Evolutionary conservation across 2,329 filamentous ascomycete genomes (phyloP), one percentile per base, ranked within the genome.

Genomic region (Penicillium sp.): DNA sequence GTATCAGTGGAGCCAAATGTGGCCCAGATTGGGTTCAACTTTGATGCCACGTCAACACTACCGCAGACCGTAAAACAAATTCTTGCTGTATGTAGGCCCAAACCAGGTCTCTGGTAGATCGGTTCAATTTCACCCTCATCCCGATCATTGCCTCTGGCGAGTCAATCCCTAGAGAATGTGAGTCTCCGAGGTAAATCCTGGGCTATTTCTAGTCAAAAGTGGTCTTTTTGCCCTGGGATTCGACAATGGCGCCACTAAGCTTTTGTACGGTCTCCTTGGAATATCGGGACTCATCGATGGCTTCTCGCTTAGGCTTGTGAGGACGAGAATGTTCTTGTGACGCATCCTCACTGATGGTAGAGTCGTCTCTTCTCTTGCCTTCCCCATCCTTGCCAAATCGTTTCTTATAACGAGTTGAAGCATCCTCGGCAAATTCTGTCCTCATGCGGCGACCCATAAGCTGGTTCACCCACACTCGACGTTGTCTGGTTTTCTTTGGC

Each of bases 361-460:
- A 35, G 15, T 49, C 40, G 5, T 51, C 45, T 43, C 54, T 11
- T 27, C n/a, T 57, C 47, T 54, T 58, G 30, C 47, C 54, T 50
- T 67, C 72, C 20, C 73, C 75, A 27, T 82, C 82, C 63, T 89
- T 90, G 48, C 86, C 84, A 58, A 84, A 96, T 1, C 92, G 79
- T 73, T 96, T 98, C 71, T 90, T 90, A 66, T 98, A 98, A 41
- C 92, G 73, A 22, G 79, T 79, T 52, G 86, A 80, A 41, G 89
- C 80, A 63, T 96, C 92, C 68, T 98, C 92, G 13, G 92, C 92
- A 55, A 90, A 88, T 63, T 98, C 90, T 61, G 92, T 80, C 60
- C 90, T 85, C 50, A 98, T 73, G 47, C 80, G 75, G 18, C 92
- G 78, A 17, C 89, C 88, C 35, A 84, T 72, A 39, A 95, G 75